A percentile compares a stretch with the other conserved stretches of the same genome.
phyloP scores from a whole-genome alignment of 202 grass and related monocot species.

The Zoysia matrella region DNA sequence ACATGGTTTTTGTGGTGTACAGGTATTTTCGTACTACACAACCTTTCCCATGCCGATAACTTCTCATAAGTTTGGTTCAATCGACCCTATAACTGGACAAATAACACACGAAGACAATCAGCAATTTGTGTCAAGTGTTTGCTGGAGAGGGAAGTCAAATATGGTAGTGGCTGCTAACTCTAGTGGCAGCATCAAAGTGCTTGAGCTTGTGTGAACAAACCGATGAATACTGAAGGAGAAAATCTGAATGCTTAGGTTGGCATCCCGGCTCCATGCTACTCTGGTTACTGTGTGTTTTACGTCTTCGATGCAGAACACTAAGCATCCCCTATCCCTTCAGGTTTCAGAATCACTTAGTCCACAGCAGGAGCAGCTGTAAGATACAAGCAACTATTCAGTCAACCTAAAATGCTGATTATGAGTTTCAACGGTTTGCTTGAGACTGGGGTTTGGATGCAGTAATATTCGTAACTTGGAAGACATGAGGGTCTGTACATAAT shows the following conservation, averaged over 20 bases:
- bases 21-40: conserved; percentile 96
- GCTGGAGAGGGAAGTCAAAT: conserved; percentile 88
- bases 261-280: not conserved
- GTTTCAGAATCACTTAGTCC: not conserved
- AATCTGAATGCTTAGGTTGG: conserved; percentile 9
- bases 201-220: conserved; percentile 78
- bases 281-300: conserved; percentile 2
- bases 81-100: conserved; percentile 87
- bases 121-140: conserved; percentile 91
- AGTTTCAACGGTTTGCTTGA: not conserved
- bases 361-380: not conserved
- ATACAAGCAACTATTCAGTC: conserved; percentile 8
- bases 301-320: not conserved
- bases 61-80: conserved; percentile 88
- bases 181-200: conserved; percentile 93
- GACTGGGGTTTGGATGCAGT: conserved; percentile 28
- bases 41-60: conserved; percentile 96
- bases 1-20: conserved; percentile 36
- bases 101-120: conserved; percentile 78
- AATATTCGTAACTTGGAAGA: conserved; percentile 16
- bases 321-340: not conserved
- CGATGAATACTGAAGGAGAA: conserved; percentile 21
- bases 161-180: conserved; percentile 96
- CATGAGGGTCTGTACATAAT: conserved; percentile 51
- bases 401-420: not conserved